Conservation (phyloP, 2,329 filamentous ascomycete genomes). For the Epichloe aotearoae region DNA sequence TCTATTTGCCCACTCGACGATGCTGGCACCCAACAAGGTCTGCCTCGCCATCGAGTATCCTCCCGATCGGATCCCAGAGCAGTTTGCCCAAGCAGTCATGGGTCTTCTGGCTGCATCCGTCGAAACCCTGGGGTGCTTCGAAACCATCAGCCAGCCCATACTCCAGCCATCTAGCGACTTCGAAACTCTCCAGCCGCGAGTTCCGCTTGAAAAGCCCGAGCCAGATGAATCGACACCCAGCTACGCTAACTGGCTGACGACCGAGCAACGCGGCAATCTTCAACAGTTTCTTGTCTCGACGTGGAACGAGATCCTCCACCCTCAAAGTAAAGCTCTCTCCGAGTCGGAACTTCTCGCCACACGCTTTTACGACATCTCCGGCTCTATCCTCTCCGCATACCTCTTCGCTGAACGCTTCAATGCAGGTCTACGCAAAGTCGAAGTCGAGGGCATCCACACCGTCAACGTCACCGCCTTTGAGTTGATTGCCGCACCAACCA, state of each 20-base stretch:
- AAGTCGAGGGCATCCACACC: conserved; percentile 23
- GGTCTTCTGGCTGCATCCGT: conserved; percentile 32
- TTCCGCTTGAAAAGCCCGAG: conserved; percentile 24
- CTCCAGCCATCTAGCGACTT: conserved; percentile 29
- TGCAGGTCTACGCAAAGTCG: conserved; percentile 23
- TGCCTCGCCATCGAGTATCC: conserved; percentile 33
- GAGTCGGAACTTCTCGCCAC: conserved; percentile 29
- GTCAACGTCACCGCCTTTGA: conserved; percentile 32
- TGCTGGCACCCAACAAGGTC: conserved; percentile 22
- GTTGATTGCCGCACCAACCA: conserved; percentile 35
- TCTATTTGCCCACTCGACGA: conserved; percentile 30
- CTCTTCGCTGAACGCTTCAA: conserved; percentile 33
- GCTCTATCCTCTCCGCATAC: conserved; percentile 34
- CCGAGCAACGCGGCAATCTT: conserved; percentile 26
- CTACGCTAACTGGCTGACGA: conserved; percentile 18
- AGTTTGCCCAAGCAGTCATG: conserved; percentile 31
- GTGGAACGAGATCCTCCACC: conserved; percentile 32
- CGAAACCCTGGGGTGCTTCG: conserved; percentile 31
- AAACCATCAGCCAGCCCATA: conserved; percentile 31
- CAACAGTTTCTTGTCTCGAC: conserved; percentile 28
- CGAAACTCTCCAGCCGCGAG: conserved; percentile 21
- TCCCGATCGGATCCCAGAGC: conserved; percentile 26
- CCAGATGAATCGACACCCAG: conserved; percentile 7
- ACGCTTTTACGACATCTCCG: conserved; percentile 38
- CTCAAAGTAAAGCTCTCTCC: conserved; percentile 24